phyloP scores from a whole-genome alignment of 768 basidiomycete species.

The Lanmaoa pseudosensibilis region DNA sequence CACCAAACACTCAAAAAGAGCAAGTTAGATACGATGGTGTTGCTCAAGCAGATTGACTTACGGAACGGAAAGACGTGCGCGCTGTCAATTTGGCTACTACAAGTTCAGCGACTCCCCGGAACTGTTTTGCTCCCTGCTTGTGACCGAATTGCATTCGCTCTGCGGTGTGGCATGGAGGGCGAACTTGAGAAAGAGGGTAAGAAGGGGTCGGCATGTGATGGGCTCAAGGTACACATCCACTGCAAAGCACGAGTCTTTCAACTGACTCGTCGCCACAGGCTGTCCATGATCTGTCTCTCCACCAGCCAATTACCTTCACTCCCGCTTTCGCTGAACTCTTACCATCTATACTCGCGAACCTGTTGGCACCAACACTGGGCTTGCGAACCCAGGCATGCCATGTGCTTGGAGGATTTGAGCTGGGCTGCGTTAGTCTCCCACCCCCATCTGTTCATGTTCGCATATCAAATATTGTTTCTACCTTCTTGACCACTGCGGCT shows the following conservation, averaged over 20 bases:
- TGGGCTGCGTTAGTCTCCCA: constrained; percentile 51
- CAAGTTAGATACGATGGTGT: too few species aligned
- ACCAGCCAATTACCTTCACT: constrained; percentile 67
- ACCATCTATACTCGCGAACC: constrained; percentile 59
- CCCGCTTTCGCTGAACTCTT: constrained; percentile 62
- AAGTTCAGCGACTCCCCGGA: constrained; percentile 66
- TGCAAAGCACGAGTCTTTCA: constrained; percentile 5
- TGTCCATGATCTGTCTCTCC: constrained; percentile 63
- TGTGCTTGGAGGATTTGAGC: constrained; percentile 68
- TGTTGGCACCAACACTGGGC: constrained; percentile 63
- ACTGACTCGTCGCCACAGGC: constrained; percentile 47
- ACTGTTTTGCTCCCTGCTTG: constrained; percentile 60
- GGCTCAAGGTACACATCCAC: constrained; percentile 57
- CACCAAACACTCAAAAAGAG: too few species aligned
- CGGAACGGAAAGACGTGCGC: constrained; percentile 90
- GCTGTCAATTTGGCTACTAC: constrained; percentile 71
- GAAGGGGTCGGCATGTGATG: constrained; percentile 78
- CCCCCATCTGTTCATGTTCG: constrained; percentile 49
- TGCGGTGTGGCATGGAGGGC: constrained; percentile 77
- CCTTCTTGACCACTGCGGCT: constrained; percentile 45
- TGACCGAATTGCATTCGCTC: constrained; percentile 66
- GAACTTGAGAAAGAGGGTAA: constrained; percentile 88
- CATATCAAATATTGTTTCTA: constrained; percentile 49
- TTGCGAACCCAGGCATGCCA: constrained; percentile 74
- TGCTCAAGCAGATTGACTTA: too few species aligned